These are phyloP conservation scores for Morella rubra DNA, from an alignment of 306 rosid species.

Conservation along the genomic window DNA sequence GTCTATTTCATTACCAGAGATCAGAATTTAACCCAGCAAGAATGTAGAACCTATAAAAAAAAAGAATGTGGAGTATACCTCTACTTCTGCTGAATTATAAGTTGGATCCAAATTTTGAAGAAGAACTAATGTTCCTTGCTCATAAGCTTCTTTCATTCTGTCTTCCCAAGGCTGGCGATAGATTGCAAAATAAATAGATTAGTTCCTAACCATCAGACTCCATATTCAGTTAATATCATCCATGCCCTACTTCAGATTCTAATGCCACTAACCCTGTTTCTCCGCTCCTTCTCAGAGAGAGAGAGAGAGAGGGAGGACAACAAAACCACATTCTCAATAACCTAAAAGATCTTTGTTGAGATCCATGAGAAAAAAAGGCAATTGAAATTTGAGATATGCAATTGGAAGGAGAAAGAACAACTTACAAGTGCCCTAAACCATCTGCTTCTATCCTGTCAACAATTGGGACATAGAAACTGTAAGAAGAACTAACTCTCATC, in stretches of 20 bases:
- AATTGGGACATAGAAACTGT: constrained; percentile 29
- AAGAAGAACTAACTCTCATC: constrained; percentile 35
- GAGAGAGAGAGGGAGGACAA: neutral
- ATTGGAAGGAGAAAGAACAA: constrained; percentile 31
- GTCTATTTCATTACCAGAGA: constrained; percentile 13
- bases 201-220: constrained; percentile 16
- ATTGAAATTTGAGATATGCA: constrained; percentile 12
- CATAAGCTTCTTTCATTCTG: constrained; percentile 51
- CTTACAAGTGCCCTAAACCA: constrained; percentile 86
- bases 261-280: neutral
- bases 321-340: neutral
- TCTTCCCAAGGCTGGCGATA: constrained; percentile 84
- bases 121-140: constrained; percentile 67
- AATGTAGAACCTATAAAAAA: constrained; percentile 5
- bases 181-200: constrained; percentile 14
- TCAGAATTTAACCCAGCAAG: neutral
- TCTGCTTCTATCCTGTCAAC: constrained; percentile 73
- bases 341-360: neutral
- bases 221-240: constrained; percentile 9
- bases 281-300: neutral
- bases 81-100: constrained; percentile 67
- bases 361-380: constrained; percentile 10
- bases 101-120: constrained; percentile 84
- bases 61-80: constrained; percentile 49
- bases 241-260: neutral